A percentile compares a stretch with the other conserved stretches of the same genome.
phyloP scores from a whole-genome alignment of 192 early-diverging fungal genomes.

The Coemansia sp. region DNA sequence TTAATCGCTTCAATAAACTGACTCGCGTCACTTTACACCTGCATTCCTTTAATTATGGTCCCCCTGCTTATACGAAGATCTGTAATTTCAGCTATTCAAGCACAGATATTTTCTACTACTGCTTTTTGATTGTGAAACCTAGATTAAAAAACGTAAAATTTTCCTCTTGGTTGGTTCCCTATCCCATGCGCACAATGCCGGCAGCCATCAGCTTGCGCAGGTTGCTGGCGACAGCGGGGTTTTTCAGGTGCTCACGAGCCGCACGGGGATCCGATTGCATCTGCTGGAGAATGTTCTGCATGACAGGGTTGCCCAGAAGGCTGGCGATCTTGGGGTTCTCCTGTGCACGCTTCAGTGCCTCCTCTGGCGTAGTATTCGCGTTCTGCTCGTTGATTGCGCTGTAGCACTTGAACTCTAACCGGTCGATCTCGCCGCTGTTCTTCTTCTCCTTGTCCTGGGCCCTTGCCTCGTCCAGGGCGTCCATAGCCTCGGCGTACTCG shows the following conservation, averaged over 20 bases:
- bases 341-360: constrained; percentile 81
- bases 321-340: constrained; percentile 87
- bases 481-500: constrained; percentile 82
- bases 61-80: no score
- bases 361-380: constrained; percentile 63
- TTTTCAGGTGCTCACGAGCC: constrained; percentile 93
- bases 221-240: constrained; percentile 90
- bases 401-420: constrained; percentile 79
- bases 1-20: not conserved
- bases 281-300: constrained; percentile 95
- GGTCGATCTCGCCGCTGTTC: constrained; percentile 80
- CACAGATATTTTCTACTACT: no score
- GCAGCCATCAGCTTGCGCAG: constrained; percentile 91
- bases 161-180: no score
- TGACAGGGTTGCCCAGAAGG: constrained; percentile 89
- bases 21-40: not conserved
- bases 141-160: no score
- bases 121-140: no score
- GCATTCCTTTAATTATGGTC: not conserved
- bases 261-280: constrained; percentile 96
- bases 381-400: constrained; percentile 66
- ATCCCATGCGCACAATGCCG: constrained; percentile 77
- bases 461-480: constrained; percentile 77
- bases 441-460: constrained; percentile 80
- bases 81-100: no score